Percentiles rank a stretch among this genome's conserved stretches.
These are phyloP conservation scores for Endotrypanum monterogeii DNA, from an alignment of 208 protist species.

Conservation along the genomic window DNA sequence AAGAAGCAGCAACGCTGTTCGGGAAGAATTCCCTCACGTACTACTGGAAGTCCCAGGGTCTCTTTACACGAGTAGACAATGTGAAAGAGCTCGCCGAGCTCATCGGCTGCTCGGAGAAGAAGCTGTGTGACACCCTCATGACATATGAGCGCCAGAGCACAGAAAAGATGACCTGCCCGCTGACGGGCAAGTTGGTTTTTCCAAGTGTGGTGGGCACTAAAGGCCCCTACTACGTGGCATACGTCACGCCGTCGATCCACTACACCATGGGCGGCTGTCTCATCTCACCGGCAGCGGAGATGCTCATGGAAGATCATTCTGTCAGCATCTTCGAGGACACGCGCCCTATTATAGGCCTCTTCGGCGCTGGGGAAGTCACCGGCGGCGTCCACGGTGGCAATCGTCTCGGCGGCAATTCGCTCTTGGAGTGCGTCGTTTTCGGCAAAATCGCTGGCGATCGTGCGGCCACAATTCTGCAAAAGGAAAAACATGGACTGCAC, in stretches of 20 bases:
- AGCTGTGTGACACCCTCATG: slow-evolving; percentile 37
- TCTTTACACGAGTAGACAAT: slow-evolving; percentile 57
- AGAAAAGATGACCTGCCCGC: slow-evolving; percentile 38
- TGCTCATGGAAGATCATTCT: slow-evolving; percentile 37
- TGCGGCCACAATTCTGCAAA: slow-evolving; percentile 68
- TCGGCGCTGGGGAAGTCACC: slow-evolving; percentile 96
- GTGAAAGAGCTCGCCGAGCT: slow-evolving; percentile 57
- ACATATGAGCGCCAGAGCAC: slow-evolving; percentile 53
- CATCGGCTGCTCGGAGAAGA: slow-evolving; percentile 49
- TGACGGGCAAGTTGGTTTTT: slow-evolving; percentile 86
- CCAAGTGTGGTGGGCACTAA: slow-evolving; percentile 52
- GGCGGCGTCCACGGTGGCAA: slow-evolving; percentile 97
- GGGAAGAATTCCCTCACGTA: slow-evolving; percentile 72
- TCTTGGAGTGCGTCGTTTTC: slow-evolving; percentile 88
- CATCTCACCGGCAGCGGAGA: slow-evolving; percentile 83
- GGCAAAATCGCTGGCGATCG: slow-evolving; percentile 75
- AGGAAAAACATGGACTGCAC: slow-evolving; percentile 44
- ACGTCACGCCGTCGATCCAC: slow-evolving; percentile 94
- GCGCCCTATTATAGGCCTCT: slow-evolving; percentile 89
- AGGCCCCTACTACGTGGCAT: slow-evolving; percentile 63
- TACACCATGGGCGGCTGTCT: slow-evolving; percentile 96
- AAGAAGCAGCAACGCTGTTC: slow-evolving; percentile 73
- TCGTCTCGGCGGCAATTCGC: slow-evolving; percentile 96
- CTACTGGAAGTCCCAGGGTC: slow-evolving; percentile 74
- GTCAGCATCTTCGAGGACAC: slow-evolving; percentile 24